Percentiles rank a stretch among this genome's conserved stretches.
phyloP scores from a whole-genome alignment of 2,329 filamentous ascomycete genomes.

The Diaporthe sp. region DNA sequence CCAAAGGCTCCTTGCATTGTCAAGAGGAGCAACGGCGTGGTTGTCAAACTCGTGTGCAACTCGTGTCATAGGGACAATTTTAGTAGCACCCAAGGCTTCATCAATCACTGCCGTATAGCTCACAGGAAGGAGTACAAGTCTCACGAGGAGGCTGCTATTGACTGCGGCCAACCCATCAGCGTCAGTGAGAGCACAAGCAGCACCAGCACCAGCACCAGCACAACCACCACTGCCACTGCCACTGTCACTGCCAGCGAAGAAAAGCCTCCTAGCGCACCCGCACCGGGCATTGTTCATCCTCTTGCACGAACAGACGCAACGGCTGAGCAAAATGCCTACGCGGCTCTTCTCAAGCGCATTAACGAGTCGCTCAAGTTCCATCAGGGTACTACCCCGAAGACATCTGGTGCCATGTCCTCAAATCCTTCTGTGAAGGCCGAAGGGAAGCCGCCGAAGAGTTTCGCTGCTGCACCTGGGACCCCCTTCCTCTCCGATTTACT shows the following conservation, averaged over 20 bases:
- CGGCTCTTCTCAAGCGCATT: constrained; percentile 65
- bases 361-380: constrained; percentile 65
- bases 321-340: constrained; percentile 64
- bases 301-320: constrained; percentile 69
- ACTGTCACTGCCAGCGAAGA: constrained; percentile 61
- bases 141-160: constrained; percentile 91
- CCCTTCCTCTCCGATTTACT: constrained; percentile 78
- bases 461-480: constrained; percentile 68
- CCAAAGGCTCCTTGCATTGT: constrained; percentile 87
- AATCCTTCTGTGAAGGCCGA: constrained; percentile 42
- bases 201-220: constrained; percentile 59
- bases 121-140: constrained; percentile 95
- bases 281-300: constrained; percentile 71
- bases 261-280: constrained; percentile 46
- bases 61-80: constrained; percentile 93
- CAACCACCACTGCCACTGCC: constrained; percentile 58
- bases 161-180: constrained; percentile 87
- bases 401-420: constrained; percentile 51
- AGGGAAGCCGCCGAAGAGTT: constrained; percentile 50
- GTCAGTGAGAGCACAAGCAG: constrained; percentile 67
- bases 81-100: constrained; percentile 97
- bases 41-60: constrained; percentile 90
- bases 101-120: constrained; percentile 98
- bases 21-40: constrained; percentile 86
- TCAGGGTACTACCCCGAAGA: constrained; percentile 63